Conservation (phyloP, 805 yeast species). For the Teunomyces panamensis region DNA sequence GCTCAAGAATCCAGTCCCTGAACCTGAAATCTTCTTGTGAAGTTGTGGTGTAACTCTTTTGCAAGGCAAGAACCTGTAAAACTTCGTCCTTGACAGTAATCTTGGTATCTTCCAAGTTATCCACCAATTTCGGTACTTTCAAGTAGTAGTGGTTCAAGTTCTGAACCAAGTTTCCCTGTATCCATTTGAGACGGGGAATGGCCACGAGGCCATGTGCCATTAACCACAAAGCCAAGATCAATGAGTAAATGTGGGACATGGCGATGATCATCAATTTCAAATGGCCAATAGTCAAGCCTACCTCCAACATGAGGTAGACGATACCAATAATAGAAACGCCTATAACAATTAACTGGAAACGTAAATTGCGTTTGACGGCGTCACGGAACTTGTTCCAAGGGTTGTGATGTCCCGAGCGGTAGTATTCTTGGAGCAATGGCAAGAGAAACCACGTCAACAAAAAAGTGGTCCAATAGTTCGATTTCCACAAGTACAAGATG, state of each 20-base stretch:
- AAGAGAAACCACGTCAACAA: conserved; percentile 72
- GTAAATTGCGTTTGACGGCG: conserved; percentile 54
- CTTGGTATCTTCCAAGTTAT: conserved; percentile 60
- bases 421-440: conserved; percentile 72
- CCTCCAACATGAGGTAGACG: conserved; percentile 54
- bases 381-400: conserved; percentile 47
- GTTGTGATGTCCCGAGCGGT: conserved; percentile 64
- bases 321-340: conserved; percentile 52
- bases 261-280: conserved; percentile 71
- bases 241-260: conserved; percentile 70
- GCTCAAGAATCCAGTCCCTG: conserved; percentile 63
- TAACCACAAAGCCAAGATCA: conserved; percentile 73
- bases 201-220: conserved; percentile 79
- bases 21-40: conserved; percentile 35
- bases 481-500: conserved; percentile 63
- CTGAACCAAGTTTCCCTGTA: conserved; percentile 27
- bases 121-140: conserved; percentile 56
- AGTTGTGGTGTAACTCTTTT: conserved; percentile 38
- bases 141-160: conserved; percentile 42
- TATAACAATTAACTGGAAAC: conserved; percentile 59
- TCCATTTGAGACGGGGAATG: conserved; percentile 54
- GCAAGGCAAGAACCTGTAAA: conserved; percentile 53
- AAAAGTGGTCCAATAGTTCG: conserved; percentile 79
- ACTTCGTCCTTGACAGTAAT: conserved; percentile 62
- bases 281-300: conserved; percentile 52